Base-by-base conservation (phyloP, 129 eudicot species). In the Logfia minima region DNA sequence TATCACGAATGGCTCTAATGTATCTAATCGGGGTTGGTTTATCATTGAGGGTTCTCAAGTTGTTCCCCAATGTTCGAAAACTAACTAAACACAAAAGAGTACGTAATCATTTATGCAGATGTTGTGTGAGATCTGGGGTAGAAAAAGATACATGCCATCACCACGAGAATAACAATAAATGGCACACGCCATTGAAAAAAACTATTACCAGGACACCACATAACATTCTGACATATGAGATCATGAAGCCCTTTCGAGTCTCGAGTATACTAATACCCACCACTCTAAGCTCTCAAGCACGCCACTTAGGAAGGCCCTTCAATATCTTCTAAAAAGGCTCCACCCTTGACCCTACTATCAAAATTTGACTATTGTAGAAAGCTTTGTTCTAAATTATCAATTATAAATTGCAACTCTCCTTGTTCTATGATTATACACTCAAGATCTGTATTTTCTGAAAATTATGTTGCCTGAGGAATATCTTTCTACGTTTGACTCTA, bases 401-500 rank as follows among this genome's bases (percentile, higher is more conserved):
- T 45, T 51, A 23, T 70, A 21, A 31, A 5, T 19, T 28, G 59
- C 8, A 51, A 70, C 41, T 51, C 62, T 70, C 26, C 43, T 24
- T 51, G 41, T 26, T 70, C 37, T 23, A 16, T 41, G n/a, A 26
- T 28, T 71, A 51, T 26, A 29, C 35, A 29, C 2, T 2, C 16
- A 23, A 52, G 45, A 52, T 52, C 26, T 5, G 3, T 53, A 16
- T 51, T 51, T 23, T 41, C 21, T 52, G 9, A 22, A 45, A 35
- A 35, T 23, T 59, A 70, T 28, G 62, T 43, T 8, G 48, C 62
- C 28, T 70, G 7, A 26, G 29, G 14, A 71, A 26, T 28, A 71
- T 71, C 22, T 71, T 71, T 29, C 66, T 55, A 32, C 19, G 11
- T 56, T 32, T 72, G 31, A 26, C 29, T 72, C 66, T 55, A 39